These are phyloP conservation scores for Coriolopsis trogii DNA, from an alignment of 1,284 basidiomycete species.

Conservation along the genomic window DNA sequence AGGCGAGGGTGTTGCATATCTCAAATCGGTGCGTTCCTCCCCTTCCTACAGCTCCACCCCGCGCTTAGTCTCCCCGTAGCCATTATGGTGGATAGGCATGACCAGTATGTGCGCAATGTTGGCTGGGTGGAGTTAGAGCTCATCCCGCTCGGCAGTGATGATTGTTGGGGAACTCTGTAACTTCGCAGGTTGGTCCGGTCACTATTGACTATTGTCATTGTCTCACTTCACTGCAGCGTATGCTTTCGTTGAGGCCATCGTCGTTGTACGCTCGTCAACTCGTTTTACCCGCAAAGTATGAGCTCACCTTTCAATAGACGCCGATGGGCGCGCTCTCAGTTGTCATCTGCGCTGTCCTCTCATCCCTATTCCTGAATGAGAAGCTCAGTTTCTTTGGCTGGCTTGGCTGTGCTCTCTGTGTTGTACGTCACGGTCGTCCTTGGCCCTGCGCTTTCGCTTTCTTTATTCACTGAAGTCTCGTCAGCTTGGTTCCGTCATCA, in stretches of 20 bases:
- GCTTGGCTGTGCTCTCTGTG: constrained; percentile 90
- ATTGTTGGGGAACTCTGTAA: constrained; percentile 82
- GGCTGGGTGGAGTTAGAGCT: constrained; percentile 3
- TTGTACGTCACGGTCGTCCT: constrained; percentile 54
- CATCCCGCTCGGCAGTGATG: constrained; percentile 60
- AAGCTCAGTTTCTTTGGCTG: constrained; percentile 91
- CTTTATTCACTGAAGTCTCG: neutral
- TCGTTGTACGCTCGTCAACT: constrained; percentile 62
- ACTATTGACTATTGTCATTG: neutral
- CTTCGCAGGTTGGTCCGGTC: constrained; percentile 65
- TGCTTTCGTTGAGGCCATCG: constrained; percentile 87
- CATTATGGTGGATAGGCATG: constrained; percentile 90
- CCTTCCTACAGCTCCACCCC: neutral
- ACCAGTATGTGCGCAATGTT: constrained; percentile 50
- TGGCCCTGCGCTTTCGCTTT: neutral
- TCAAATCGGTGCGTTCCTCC: constrained; percentile 74
- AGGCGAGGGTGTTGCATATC: constrained; percentile 94
- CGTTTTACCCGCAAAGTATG: neutral
- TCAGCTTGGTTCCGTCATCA: constrained; percentile 85
- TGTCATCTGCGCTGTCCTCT: constrained; percentile 92
- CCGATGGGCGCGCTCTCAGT: constrained; percentile 96
- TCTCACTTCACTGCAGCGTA: constrained; percentile 57
- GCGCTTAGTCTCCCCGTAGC: constrained; percentile 37
- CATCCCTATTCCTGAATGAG: constrained; percentile 93
- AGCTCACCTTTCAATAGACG: constrained; percentile 51